Base-by-base conservation (phyloP, 768 basidiomycete genomes). In the Suillus variegatus region DNA sequence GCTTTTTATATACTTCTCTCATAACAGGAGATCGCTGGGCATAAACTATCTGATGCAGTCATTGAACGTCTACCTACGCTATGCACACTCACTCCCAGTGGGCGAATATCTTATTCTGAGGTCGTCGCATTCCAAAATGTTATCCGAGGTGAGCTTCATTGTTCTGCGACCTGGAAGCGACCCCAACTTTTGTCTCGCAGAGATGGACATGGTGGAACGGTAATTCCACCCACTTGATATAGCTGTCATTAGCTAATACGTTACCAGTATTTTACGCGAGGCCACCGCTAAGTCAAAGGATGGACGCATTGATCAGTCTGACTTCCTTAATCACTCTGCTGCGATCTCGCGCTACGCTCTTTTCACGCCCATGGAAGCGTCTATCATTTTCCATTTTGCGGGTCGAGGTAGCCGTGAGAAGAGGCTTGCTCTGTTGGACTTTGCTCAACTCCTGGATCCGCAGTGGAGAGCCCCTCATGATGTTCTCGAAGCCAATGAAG, bases 361-460 rank as follows among this genome's bases (percentile, higher is more conserved):
- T 61, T 98, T 98, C 77, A 96, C 95, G 0, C 97, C 97, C 5
- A 97, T 98, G 93, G 97, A 99, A 77, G 94, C 92, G n/a, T 87
- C 91, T 62, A 97, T 99, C 72, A 89, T 99, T 72, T 99, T 98
- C 81, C 97, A 99, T 77, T 99, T 98, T 79, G 95, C 95, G 35
- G 90, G 93, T 14, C 87, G 95, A 56, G 96, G 95, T 16, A 80
- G 82, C 54, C 79, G 82, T 4, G 81, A 81, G 56, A 87, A 89
- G 71, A 86, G 95, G 25, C 84, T 99, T 61, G 86, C 94, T 12
- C 78, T 97, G 46, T 78, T 93, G 52, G 97, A 99, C 76, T 99
- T 99, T 77, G 94, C 90, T 22, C 94, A 96, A 72, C 79, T 99
- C 28, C 80, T 99, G 62, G 96, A 99, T 75, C 93, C 96, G 18